Percentiles rank a stretch among this genome's conserved stretches.
Conservation (phyloP, 305 asterid species). For the Nicotiana rustica region DNA sequence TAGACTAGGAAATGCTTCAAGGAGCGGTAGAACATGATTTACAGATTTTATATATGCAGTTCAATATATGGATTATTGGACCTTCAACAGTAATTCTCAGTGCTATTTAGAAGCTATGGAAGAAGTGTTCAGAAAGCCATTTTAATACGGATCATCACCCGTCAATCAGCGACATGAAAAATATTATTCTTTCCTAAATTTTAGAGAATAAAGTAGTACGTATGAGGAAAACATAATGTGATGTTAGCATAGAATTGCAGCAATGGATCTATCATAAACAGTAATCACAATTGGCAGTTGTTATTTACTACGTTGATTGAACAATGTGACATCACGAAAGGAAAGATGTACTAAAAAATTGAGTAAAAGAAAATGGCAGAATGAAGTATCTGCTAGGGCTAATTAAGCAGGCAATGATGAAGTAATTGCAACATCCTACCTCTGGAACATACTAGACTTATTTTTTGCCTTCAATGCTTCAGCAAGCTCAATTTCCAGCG, state of each 20-base stretch:
- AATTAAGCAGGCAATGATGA: constrained; percentile 23
- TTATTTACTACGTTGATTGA: too few species aligned
- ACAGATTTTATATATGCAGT: constrained; percentile 25
- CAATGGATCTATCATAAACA: constrained; percentile 4
- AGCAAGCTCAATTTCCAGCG: constrained; percentile 94
- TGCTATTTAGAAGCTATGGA: constrained; percentile 8
- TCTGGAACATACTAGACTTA: constrained; percentile 65
- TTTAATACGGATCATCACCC: not conserved
- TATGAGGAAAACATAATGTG: not conserved
- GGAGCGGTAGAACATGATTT: not conserved
- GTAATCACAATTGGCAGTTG: not conserved
- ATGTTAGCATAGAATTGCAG: constrained; percentile 5
- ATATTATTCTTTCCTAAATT: not conserved
- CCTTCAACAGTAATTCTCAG: constrained; percentile 1
- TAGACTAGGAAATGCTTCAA: constrained; percentile 13
- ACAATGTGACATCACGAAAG: not conserved
- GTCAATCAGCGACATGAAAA: constrained; percentile 21
- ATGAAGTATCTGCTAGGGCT: not conserved
- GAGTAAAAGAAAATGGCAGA: constrained; percentile 17
- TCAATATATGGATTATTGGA: constrained; percentile 13
- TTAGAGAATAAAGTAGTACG: not conserved
- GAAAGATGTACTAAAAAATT: not conserved
- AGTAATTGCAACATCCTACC: constrained; percentile 55
- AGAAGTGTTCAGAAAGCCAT: not conserved
- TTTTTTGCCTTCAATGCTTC: constrained; percentile 83